Evolutionary conservation across 2,329 filamentous ascomycete genomes (phyloP).

Genomic region (Magnaporthiopsis rhizophila): DNA sequence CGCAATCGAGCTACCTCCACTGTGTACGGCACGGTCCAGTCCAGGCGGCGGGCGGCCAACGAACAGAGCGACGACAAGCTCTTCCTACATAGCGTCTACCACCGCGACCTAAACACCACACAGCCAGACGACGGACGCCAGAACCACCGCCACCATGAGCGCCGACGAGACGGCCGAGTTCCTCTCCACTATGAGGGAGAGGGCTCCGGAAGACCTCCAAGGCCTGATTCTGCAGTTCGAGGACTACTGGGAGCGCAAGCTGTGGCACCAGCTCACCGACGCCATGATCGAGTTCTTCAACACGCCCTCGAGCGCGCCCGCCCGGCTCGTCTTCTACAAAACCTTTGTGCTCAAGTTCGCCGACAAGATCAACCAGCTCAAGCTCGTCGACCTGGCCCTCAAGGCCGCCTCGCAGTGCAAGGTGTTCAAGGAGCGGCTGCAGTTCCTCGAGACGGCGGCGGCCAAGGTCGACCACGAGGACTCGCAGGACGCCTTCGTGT

Average conservation of each 20-base stretch:
- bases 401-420: conserved; percentile 79
- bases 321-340: conserved; percentile 87
- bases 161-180: conserved; percentile 85
- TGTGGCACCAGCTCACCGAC: conserved; percentile 98
- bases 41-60: conserved; percentile 4
- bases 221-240: conserved; percentile 85
- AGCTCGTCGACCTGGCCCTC: conserved; percentile 85
- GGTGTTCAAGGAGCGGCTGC: conserved; percentile 76
- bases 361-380: conserved; percentile 98
- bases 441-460: conserved; percentile 75
- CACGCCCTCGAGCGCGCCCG: conserved; percentile 67
- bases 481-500: conserved; percentile 93
- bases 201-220: conserved; percentile 81
- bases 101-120: neutral
- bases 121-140: conserved; percentile 3
- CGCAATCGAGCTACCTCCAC: neutral
- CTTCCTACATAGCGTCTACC: neutral
- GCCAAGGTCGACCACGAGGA: conserved; percentile 86
- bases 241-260: conserved; percentile 94
- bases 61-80: conserved; percentile 1
- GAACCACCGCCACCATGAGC: conserved; percentile 51
- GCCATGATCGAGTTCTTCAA: conserved; percentile 83
- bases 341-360: conserved; percentile 93
- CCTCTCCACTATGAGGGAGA: conserved; percentile 81
- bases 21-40: neutral